Evolutionary conservation across 2,329 filamentous ascomycete species (phyloP).

Genomic region (Epichloe brachyelytri): DNA sequence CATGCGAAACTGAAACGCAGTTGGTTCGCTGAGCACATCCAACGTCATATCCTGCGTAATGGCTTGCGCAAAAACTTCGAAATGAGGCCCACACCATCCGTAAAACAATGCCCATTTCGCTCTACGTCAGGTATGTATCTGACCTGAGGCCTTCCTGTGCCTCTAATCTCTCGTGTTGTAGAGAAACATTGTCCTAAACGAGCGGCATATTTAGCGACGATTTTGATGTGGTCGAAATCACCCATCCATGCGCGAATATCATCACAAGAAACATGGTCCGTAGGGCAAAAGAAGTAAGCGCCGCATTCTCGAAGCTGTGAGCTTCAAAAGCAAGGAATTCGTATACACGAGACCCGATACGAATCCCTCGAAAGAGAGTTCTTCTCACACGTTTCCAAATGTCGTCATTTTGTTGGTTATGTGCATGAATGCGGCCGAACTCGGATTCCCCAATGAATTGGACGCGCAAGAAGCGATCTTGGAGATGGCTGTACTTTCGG

Average conservation of each 20-base stretch:
- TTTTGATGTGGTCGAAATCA: slow-evolving; percentile 63
- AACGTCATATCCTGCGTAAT: slow-evolving; percentile 58
- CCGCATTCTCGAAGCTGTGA: slow-evolving; percentile 88
- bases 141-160: slow-evolving; percentile 45
- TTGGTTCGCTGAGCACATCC: slow-evolving; percentile 48
- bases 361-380: slow-evolving; percentile 64
- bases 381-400: slow-evolving; percentile 63
- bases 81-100: slow-evolving; percentile 90
- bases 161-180: slow-evolving; percentile 64
- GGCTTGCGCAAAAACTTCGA: slow-evolving; percentile 63
- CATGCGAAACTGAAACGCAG: slow-evolving; percentile 82
- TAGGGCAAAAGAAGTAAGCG: slow-evolving; percentile 81
- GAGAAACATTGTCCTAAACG: slow-evolving; percentile 92
- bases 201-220: slow-evolving; percentile 82
- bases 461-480: slow-evolving; percentile 76
- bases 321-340: slow-evolving; percentile 86
- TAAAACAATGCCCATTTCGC: slow-evolving; percentile 59
- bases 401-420: slow-evolving; percentile 47
- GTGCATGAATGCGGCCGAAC: slow-evolving; percentile 41
- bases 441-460: slow-evolving; percentile 75
- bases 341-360: slow-evolving; percentile 68
- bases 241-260: slow-evolving; percentile 83
- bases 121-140: slow-evolving; percentile 58
- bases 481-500: slow-evolving; percentile 51
- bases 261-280: slow-evolving; percentile 51